Evolutionary conservation across 495 filamentous ascomycete genomes (phyloP), one percentile per base, ranked within the genome.

Genomic region (Durotheca rogersii): DNA sequence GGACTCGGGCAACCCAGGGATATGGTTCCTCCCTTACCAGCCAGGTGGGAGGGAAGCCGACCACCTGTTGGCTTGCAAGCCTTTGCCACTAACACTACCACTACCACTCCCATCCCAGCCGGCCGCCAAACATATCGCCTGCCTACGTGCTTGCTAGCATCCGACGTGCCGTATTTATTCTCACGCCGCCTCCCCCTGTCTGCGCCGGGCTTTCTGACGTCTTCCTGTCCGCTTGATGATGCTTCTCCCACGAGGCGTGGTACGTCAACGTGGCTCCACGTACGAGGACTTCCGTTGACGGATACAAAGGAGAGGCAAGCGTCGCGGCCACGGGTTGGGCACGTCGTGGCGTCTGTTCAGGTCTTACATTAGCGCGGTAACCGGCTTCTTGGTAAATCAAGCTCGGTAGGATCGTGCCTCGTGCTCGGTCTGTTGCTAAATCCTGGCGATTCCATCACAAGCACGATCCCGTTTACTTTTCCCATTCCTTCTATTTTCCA

Each of bases 361-460:
- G 49, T 53, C 56, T 46, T 59, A 59, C 56, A 49, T 49, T 53
- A 59, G 56, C 45, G 56, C 46, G 41, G n/a, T 44, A 30, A 50
- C 56, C 56, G 56, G 50, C 45, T 42, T 25, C 23, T 15, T 53
- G 50, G 50, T 59, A 59, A 53, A 46, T 46, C 49, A 53, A 50
- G 44, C 56, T 53, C 49, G 42, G 50, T 50, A 40, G 23, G 41
- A 33, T 50, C 50, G 50, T 47, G 35, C 25, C 27, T 48, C 32
- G 36, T 32, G 25, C 30, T 36, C 29, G 56, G 36, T 31, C 34
- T 51, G 35, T 15, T 51, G 45, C 47, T 56, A 60, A 60, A 60
- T 56, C 36, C 56, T 34, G 48, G 37, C 14, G 38, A 48, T 43
- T 47, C 36, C 51, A 18, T 49, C 31, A 36, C 46, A 50, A 50